Evolutionary conservation across 176 grass and related monocot genomes (phyloP).

Genomic region (Thinopyrum elongatum): DNA sequence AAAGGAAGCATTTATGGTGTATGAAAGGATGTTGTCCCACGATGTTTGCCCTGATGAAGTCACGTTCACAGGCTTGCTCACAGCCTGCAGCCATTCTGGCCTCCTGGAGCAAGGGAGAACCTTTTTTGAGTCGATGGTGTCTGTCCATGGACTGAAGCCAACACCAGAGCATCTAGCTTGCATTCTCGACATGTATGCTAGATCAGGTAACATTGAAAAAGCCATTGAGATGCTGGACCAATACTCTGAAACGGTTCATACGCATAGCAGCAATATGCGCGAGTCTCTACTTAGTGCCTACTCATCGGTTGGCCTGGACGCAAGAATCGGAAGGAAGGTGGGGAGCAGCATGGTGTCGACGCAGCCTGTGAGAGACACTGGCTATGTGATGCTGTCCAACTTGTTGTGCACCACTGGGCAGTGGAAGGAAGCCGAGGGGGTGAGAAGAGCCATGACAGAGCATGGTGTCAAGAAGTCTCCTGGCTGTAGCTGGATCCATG

Average conservation of each 20-base stretch:
- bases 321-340: slow-evolving; percentile 11
- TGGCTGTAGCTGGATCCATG: slow-evolving; percentile 73
- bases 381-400: slow-evolving; percentile 68
- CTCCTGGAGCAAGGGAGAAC: slow-evolving; percentile 43
- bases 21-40: slow-evolving; percentile 31
- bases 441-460: slow-evolving; percentile 56
- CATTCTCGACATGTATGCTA: slow-evolving; percentile 58
- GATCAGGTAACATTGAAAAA: slow-evolving; percentile 39
- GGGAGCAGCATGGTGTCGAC: not conserved
- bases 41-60: slow-evolving; percentile 41
- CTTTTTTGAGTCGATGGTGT: slow-evolving; percentile 48
- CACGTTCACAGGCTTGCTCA: slow-evolving; percentile 53
- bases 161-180: slow-evolving; percentile 52
- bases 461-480: slow-evolving; percentile 57
- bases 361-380: slow-evolving; percentile 31
- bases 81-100: slow-evolving; percentile 62
- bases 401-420: slow-evolving; percentile 40
- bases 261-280: not conserved
- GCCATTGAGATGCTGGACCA: slow-evolving; percentile 20
- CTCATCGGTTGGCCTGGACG: not conserved
- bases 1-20: slow-evolving; percentile 28
- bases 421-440: slow-evolving; percentile 53
- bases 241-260: not conserved
- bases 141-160: slow-evolving; percentile 37
- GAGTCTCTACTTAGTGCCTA: slow-evolving; percentile 53